Percentiles rank a stretch among this genome's conserved stretches.
Conservation (phyloP, 176 grass and related monocot genomes). For the Musa schizocarpa region DNA sequence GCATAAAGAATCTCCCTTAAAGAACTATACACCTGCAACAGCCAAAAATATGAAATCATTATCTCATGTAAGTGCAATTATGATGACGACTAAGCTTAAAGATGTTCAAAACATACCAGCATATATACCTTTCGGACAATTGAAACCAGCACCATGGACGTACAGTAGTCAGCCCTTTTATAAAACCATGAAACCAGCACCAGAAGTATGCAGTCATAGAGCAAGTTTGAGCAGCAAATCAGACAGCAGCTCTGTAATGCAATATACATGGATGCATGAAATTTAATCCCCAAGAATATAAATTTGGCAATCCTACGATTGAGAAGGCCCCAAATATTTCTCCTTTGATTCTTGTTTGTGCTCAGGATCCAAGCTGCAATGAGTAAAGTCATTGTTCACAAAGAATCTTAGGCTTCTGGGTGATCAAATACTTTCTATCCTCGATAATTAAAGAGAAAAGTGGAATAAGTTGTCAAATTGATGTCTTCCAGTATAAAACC, state of each 20-base stretch:
- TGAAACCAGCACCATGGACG: not conserved
- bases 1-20: slow-evolving; percentile 33
- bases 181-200: no score
- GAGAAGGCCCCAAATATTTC: slow-evolving; percentile 73
- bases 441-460: no score
- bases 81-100: not conserved
- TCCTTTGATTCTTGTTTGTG: slow-evolving; percentile 84
- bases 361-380: slow-evolving; percentile 85
- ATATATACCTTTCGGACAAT: not conserved
- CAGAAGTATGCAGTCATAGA: not conserved
- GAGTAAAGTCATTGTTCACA: slow-evolving; percentile 8
- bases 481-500: not conserved
- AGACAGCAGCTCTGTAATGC: slow-evolving; percentile 10
- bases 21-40: slow-evolving; percentile 27
- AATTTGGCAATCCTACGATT: slow-evolving; percentile 30
- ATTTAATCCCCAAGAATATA: not conserved
- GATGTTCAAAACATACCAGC: slow-evolving; percentile 23
- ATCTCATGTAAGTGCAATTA: slow-evolving; percentile 4
- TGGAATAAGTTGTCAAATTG: no score
- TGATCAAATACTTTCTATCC: no score
- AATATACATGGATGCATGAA: not conserved
- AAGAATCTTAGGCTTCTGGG: not conserved
- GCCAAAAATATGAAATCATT: slow-evolving; percentile 13
- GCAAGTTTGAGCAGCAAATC: slow-evolving; percentile 4
- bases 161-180: no score